Evolutionary conservation across 306 rosid species (phyloP).

Genomic region (Rubus idaeus): DNA sequence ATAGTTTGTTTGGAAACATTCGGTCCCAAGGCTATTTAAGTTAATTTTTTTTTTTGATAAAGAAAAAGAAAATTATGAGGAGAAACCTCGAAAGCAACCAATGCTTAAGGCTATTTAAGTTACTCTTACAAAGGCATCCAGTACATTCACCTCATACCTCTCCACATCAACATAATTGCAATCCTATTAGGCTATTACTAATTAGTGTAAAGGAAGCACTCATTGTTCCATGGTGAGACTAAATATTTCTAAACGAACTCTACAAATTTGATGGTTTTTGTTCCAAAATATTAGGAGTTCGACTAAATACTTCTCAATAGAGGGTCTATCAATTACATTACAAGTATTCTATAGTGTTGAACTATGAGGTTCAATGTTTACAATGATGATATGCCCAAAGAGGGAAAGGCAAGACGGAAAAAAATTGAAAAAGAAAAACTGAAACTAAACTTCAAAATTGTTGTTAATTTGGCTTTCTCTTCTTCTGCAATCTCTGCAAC

Average conservation of each 20-base stretch:
- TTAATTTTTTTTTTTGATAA: too few relatives aligned
- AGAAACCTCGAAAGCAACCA: too few relatives aligned
- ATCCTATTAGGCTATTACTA: too few relatives aligned
- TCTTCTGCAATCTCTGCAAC: conserved; percentile 75
- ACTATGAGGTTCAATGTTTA: conserved; percentile 31
- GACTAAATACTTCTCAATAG: conserved; percentile 4
- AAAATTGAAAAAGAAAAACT: not conserved
- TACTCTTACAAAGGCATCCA: too few relatives aligned
- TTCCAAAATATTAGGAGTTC: not conserved
- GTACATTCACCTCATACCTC: too few relatives aligned
- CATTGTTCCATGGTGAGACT: too few relatives aligned
- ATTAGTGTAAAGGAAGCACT: too few relatives aligned
- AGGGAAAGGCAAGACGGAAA: not conserved
- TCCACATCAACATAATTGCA: too few relatives aligned
- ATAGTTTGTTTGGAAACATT: too few relatives aligned
- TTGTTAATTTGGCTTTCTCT: conserved; percentile 65
- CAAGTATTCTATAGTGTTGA: conserved; percentile 30
- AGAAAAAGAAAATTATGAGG: too few relatives aligned
- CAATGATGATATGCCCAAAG: conserved; percentile 20
- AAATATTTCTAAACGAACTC: not conserved
- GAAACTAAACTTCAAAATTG: conserved; percentile 43
- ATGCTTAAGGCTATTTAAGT: too few relatives aligned
- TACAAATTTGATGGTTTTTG: not conserved
- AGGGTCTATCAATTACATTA: conserved; percentile 45
- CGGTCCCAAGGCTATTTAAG: too few relatives aligned